Conservation (phyloP, 2,329 filamentous ascomycete genomes). For the Aspergillus carbonarius region DNA sequence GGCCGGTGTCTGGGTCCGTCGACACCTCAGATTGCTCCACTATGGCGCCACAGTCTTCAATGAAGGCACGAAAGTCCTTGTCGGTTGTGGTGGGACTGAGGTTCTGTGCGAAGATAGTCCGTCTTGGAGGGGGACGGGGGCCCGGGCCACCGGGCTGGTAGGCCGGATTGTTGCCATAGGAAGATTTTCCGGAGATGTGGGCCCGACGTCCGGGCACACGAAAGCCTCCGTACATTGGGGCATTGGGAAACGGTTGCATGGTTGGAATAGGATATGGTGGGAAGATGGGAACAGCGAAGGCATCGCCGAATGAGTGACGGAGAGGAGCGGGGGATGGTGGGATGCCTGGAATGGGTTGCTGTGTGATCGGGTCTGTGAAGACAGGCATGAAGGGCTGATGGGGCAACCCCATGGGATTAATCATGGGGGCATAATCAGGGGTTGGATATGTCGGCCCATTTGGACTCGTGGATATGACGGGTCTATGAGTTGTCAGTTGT, state of each 20-base stretch:
- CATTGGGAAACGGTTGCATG: slow-evolving; percentile 13
- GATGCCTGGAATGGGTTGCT: slow-evolving; percentile 22
- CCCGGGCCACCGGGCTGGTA: slow-evolving; percentile 10
- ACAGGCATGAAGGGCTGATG: slow-evolving; percentile 29
- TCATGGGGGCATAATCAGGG: slow-evolving; percentile 29
- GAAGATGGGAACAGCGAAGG: slow-evolving; percentile 27
- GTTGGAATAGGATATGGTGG: slow-evolving; percentile 29
- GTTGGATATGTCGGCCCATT: slow-evolving; percentile 25
- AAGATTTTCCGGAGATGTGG: slow-evolving; percentile 5
- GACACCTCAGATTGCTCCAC: slow-evolving; percentile 36
- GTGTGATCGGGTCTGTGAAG: slow-evolving; percentile 25
- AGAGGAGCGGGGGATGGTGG: slow-evolving; percentile 32
- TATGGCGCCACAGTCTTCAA: slow-evolving; percentile 27
- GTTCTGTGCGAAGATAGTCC: slow-evolving; percentile 29
- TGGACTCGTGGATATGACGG: background rate
- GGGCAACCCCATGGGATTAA: slow-evolving; percentile 24
- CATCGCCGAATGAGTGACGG: slow-evolving; percentile 29
- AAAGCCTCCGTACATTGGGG: slow-evolving; percentile 6
- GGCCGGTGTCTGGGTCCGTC: slow-evolving; percentile 21
- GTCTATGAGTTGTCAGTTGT: slow-evolving; percentile 1
- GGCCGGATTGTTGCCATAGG: slow-evolving; percentile 14
- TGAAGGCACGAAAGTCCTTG: slow-evolving; percentile 28
- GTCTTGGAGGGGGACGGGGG: slow-evolving; percentile 13
- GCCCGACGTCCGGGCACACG: slow-evolving; percentile 1
- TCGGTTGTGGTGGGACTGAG: slow-evolving; percentile 31